Conservation (phyloP, 257 asterid genomes). For the Forsythia suspensa region DNA sequence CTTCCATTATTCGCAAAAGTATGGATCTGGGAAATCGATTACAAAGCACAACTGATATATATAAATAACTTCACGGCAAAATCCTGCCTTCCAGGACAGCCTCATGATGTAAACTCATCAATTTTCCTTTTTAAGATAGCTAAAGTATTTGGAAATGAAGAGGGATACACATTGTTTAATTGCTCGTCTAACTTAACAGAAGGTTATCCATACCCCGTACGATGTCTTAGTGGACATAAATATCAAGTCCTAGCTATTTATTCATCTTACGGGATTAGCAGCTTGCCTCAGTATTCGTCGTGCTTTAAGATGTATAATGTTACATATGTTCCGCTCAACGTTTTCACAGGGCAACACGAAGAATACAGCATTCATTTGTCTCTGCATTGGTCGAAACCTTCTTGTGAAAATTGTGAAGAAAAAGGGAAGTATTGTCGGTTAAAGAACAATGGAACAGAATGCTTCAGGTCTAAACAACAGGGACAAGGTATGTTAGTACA, state of each 20-base stretch:
- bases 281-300: conserved; percentile 30
- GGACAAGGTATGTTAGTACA: not conserved
- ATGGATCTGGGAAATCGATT: conserved; percentile 26
- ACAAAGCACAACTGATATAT: conserved; percentile 29
- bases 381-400: conserved; percentile 30
- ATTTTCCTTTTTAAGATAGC: conserved; percentile 26
- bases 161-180: conserved; percentile 29
- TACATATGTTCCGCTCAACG: conserved; percentile 21
- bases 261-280: conserved; percentile 2
- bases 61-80: not conserved
- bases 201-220: not conserved
- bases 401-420: conserved; percentile 34
- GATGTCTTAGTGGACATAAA: conserved; percentile 23
- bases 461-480: conserved; percentile 16
- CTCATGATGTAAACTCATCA: conserved; percentile 11
- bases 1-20: conserved; percentile 27
- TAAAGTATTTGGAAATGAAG: conserved; percentile 15
- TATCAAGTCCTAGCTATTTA: conserved; percentile 21
- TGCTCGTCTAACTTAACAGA: conserved; percentile 24
- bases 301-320: conserved; percentile 38
- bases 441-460: conserved; percentile 15
- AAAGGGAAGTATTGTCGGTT: conserved; percentile 28
- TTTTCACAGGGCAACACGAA: conserved; percentile 11
- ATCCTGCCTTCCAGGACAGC: conserved; percentile 33
- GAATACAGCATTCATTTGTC: conserved; percentile 22